These are phyloP conservation scores for Venturia aucupariae DNA, from an alignment of 2,329 filamentous ascomycete genomes.

Conservation along the genomic window DNA sequence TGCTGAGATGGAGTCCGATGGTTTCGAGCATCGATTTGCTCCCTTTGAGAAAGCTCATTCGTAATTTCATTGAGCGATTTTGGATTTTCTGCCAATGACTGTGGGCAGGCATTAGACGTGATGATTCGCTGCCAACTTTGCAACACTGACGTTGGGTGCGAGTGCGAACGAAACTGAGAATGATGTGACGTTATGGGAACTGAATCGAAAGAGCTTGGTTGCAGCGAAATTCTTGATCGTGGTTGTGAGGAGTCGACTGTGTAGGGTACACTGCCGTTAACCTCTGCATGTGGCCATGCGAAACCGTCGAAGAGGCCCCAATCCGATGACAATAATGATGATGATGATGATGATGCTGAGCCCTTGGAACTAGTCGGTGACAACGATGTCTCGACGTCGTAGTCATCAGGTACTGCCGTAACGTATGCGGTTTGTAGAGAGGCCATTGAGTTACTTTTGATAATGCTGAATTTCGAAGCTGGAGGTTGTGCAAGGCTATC, in stretches of 20 bases:
- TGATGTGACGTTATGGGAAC: no score
- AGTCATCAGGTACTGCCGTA: not conserved
- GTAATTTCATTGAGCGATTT: not conserved
- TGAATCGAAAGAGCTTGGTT: not conserved
- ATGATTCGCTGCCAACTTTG: not conserved
- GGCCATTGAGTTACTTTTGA: not conserved
- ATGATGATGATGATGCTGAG: not conserved
- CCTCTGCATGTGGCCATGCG: not conserved
- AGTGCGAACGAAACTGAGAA: not conserved
- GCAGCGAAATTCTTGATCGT: not conserved
- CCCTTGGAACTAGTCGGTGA: not conserved
- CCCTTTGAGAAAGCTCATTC: not conserved
- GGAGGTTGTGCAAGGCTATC: not conserved
- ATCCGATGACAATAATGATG: no score
- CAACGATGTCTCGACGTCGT: not conserved
- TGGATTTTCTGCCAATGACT: not conserved
- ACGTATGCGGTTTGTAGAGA: not conserved
- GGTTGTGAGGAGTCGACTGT: not conserved
- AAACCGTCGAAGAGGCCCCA: not conserved
- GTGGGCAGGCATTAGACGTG: not conserved
- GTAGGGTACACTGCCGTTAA: not conserved
- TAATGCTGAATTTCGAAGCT: not conserved
- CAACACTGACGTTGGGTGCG: not conserved
- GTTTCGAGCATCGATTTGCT: not conserved
- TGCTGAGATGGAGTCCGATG: not conserved